Percentiles rank a stretch among this genome's conserved stretches.
These are phyloP conservation scores for Papiliotrema laurentii DNA, from an alignment of 1,284 basidiomycete species.

Conservation along the genomic window DNA sequence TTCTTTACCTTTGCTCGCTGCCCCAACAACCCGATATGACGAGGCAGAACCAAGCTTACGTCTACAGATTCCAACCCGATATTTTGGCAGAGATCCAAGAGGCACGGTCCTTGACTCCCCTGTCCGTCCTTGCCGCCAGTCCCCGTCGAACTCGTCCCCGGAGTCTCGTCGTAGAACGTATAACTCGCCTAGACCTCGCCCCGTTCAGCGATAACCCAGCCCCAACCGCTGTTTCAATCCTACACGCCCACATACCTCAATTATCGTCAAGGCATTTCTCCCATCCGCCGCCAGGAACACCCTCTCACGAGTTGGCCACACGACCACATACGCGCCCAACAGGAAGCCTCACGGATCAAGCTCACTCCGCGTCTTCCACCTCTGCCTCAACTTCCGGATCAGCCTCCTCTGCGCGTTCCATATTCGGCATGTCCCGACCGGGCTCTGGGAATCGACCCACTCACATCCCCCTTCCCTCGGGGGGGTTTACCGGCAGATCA, in stretches of 20 bases:
- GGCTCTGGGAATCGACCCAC: conserved; percentile 15
- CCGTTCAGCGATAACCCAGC: background rate
- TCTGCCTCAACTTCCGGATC: background rate
- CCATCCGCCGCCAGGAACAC: too few species aligned
- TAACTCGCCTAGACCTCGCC: background rate
- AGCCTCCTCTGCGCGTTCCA: background rate
- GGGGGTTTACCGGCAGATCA: conserved; percentile 8
- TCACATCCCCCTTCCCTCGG: conserved; percentile 26
- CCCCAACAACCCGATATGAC: too few species aligned
- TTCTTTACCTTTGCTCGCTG: too few species aligned
- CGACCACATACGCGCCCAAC: too few species aligned
- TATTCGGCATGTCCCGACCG: conserved; percentile 10
- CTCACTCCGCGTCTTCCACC: background rate
- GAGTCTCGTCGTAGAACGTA: background rate
- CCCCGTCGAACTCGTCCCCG: background rate
- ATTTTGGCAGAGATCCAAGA: conserved; percentile 1
- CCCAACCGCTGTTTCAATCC: background rate
- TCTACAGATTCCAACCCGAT: conserved; percentile 2
- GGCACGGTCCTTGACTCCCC: conserved; percentile 1
- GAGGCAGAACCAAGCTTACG: background rate
- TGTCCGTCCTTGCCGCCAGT: background rate
- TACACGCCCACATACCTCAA: background rate
- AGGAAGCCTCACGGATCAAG: too few species aligned
- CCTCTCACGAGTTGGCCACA: too few species aligned
- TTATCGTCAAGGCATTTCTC: background rate